phyloP scores from a whole-genome alignment of 176 grass and related monocot genomes.

The Aegilops sharonensis region DNA sequence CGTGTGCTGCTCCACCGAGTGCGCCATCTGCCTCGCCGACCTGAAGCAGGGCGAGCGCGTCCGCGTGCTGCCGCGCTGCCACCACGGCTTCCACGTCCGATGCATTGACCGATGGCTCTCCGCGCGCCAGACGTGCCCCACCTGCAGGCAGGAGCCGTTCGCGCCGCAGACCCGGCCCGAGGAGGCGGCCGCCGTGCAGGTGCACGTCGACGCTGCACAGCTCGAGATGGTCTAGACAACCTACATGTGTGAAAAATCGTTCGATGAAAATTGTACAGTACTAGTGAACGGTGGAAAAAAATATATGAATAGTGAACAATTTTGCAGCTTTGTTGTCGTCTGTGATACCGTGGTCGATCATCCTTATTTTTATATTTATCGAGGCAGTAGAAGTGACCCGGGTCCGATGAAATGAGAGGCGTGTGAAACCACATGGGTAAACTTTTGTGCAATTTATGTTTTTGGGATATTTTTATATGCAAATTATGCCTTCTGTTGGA shows the following conservation, averaged over 20 bases:
- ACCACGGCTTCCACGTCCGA: constrained; percentile 79
- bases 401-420: not conserved
- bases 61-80: constrained; percentile 68
- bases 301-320: not conserved
- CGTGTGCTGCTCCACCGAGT: constrained; percentile 62
- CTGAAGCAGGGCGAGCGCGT: constrained; percentile 71
- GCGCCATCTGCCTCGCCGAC: constrained; percentile 91
- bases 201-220: not conserved
- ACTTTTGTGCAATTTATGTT: not conserved
- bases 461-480: not conserved
- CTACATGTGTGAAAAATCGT: not conserved
- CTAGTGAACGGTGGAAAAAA: not conserved
- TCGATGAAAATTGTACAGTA: not conserved
- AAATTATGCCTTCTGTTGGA: not conserved
- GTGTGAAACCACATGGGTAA: not conserved
- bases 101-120: constrained; percentile 92
- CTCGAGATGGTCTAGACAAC: not conserved
- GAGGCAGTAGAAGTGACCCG: not conserved
- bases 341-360: not conserved
- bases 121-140: constrained; percentile 74
- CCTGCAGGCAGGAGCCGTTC: constrained; percentile 71
- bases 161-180: not conserved
- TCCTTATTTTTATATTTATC: not conserved
- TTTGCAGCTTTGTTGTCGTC: constrained; percentile 4
- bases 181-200: not conserved